These are phyloP conservation scores for Rhodamnia argentea DNA, from an alignment of 345 rosid species.

Conservation along the genomic window DNA sequence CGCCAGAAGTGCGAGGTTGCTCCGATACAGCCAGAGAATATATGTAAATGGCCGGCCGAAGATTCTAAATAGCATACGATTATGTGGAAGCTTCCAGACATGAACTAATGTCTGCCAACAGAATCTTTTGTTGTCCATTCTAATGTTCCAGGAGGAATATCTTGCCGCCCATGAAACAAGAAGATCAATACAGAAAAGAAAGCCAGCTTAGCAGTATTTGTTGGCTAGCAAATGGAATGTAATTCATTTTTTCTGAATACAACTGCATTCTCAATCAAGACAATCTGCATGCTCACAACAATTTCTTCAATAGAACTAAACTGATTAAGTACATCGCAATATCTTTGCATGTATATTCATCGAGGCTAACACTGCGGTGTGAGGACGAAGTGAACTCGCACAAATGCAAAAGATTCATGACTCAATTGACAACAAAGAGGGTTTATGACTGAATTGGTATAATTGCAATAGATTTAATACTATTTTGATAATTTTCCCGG, in stretches of 20 bases:
- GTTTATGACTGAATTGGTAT: no score
- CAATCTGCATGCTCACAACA: neutral
- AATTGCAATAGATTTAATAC: no score
- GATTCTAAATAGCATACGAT: neutral
- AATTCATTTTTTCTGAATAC: neutral
- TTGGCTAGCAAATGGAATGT: neutral
- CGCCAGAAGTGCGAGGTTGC: neutral
- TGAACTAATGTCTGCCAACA: neutral
- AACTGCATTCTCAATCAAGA: neutral
- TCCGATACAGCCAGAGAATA: neutral
- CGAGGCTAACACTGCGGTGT: slow-evolving; percentile 1
- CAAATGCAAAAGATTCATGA: no score
- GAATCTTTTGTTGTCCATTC: neutral
- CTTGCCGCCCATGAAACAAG: neutral
- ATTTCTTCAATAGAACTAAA: neutral
- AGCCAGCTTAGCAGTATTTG: neutral
- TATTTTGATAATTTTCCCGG: no score
- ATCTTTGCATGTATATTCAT: neutral
- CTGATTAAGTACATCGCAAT: neutral
- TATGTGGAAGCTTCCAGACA: neutral
- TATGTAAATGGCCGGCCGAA: neutral
- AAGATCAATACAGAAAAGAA: neutral
- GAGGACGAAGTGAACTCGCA: slow-evolving; percentile 2
- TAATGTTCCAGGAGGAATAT: neutral
- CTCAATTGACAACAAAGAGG: no score